Base-by-base conservation (phyloP, 257 asterid genomes). In the Striga asiatica region DNA sequence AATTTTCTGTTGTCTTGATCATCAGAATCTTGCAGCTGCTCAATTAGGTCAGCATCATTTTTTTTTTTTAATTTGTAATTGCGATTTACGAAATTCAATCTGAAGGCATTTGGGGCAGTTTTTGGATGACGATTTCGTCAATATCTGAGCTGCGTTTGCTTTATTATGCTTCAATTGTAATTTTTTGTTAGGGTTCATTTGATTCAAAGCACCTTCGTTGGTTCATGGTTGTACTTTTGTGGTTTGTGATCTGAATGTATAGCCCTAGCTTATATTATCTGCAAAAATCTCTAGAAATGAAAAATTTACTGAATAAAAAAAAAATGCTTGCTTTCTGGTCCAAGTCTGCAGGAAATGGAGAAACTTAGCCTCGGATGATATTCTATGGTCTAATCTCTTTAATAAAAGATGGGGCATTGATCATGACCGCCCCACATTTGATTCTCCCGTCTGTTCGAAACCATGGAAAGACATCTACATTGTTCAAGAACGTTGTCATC, bases 341-440 rank as follows among this genome's bases (percentile, higher is more conserved):
- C 48, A 81, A 84, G 93, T 84, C 27, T 88, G 93, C 84, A 84
- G 88, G 79, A 84, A 77, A 64, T 88, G 93, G 94, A 79, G 74
- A 66, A 67, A 54, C 37, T 45, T 84, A 51, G 87, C 81, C 6
- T 76, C 89, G 4, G 88, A 78, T 4, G 57, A 78, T 45, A 65
- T 34, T 7, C 58, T 87, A 22, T 88, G 96, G 94, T 77, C 64
- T 70, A 72, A 61, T 60, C 80, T 81, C 43, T 88, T 81, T 28
- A 67, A 20, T 57, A 82, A 81, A 64, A 76, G 89, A 75, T 84
- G 97, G 93, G 94, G 95, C 19, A 29, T 56, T 18, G 91, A 78
- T 43, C 58, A 52, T 31, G 83, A n/a, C n/a, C n/a, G n/a, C n/a
- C n/a, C 93, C 58, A 23, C 76, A 39, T 79, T 88, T 55, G 72